Base-by-base conservation (phyloP, 108 stramenopile genomes). In the Discostella stelligeroides region DNA sequence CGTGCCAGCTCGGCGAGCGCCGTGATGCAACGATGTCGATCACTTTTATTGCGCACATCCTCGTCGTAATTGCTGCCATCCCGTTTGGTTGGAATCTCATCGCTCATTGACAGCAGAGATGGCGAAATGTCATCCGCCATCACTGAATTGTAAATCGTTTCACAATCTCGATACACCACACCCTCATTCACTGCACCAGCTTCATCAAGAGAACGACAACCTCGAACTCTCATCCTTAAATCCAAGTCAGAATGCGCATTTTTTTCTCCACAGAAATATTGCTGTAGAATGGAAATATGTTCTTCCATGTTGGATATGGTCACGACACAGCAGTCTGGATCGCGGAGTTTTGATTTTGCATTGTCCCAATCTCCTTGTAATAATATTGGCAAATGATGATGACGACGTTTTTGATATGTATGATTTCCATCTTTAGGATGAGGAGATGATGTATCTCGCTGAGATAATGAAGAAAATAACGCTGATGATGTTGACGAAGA, bases 321-420 rank as follows among this genome's bases (percentile, higher is more conserved):
- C 2, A 79, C 78, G 28, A 83, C 78, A 48, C 82, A 75, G 29
- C 78, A 83, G 41, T 65, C 57, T 43, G 73, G 78, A 60, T 68
- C 53, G 1, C 73, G 73, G 7, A 83, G 63, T 4, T 70, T 56
- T n/a, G 38, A 34, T 53, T 79, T 83, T 68, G 78, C 82, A 21
- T 38, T 39, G 1, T 24, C 6, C 82, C 82, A 82, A 9, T 50
- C 34, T 11, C 73, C 77, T 28, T 8, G 2, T 0, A 53, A 47
- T 27, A 11, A 47, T 27, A 11, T 17, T 37, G 7, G 43, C n/a
- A 45, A 45, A 45, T 4, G 15, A 45, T 34, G 6, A 34, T 34
- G 34, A 34, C 7, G 10, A 17, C n/a, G 40, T 45, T 45, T 4
- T 13, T 4, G 13, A 45, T 4, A 45, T 45, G 43, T 9, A 2